These are phyloP conservation scores for Cicer judaicum DNA, from an alignment of 306 rosid genomes.

Conservation along the genomic window DNA sequence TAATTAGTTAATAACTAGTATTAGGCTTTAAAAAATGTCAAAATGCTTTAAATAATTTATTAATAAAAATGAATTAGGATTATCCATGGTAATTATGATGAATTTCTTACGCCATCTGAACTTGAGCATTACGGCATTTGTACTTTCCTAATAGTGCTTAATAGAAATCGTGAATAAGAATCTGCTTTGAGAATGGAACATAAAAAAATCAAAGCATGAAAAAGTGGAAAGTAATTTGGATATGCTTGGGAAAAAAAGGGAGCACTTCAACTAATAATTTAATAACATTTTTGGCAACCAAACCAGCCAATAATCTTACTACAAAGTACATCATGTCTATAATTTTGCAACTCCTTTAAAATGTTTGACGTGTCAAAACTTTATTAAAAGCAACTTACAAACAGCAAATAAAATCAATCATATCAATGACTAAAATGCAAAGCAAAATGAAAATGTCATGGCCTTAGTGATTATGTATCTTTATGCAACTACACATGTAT, in stretches of 20 bases:
- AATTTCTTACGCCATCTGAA: constrained; percentile 32
- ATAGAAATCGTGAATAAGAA: background rate
- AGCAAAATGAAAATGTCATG: constrained; percentile 40
- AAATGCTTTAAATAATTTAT: too few relatives aligned
- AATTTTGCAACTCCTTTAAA: constrained; percentile 16
- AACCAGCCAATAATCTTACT: constrained; percentile 33
- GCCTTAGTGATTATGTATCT: constrained; percentile 32
- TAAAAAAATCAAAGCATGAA: constrained; percentile 8
- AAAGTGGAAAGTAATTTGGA: background rate
- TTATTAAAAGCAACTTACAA: constrained; percentile 25
- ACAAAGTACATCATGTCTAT: constrained; percentile 22
- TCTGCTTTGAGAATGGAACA: background rate
- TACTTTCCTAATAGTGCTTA: background rate
- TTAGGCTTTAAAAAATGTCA: too few relatives aligned
- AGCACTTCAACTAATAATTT: constrained; percentile 7
- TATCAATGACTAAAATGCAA: constrained; percentile 42
- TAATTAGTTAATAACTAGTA: too few relatives aligned
- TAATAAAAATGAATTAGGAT: background rate
- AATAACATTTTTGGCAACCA: constrained; percentile 6
- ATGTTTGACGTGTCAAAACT: constrained; percentile 33
- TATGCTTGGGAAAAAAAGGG: background rate
- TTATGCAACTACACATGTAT: constrained; percentile 50
- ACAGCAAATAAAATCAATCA: constrained; percentile 43
- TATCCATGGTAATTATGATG: constrained; percentile 26
- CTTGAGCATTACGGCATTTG: background rate